These are phyloP conservation scores for Flaveria bidentis DNA, from an alignment of 129 eudicot species.

Conservation along the genomic window DNA sequence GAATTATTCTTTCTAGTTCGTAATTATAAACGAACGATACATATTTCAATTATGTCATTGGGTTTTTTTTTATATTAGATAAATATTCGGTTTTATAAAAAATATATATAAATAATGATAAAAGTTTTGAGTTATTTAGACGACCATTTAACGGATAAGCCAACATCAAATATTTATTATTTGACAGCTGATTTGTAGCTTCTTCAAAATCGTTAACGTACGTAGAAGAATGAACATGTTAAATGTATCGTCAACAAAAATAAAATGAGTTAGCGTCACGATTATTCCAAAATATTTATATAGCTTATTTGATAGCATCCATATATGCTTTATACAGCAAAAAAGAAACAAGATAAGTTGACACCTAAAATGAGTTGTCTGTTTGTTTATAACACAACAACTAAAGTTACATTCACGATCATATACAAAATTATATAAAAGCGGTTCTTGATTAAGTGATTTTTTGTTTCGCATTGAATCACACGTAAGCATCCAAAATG, in stretches of 20 bases:
- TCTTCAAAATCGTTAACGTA: no score
- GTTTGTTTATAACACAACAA: conserved; percentile 19
- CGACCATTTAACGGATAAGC: not conserved
- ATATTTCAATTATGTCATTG: not conserved
- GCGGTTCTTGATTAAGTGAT: no score
- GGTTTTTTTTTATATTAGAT: not conserved
- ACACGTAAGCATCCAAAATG: no score
- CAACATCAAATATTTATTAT: not conserved
- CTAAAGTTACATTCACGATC: conserved; percentile 2
- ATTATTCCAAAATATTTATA: no score
- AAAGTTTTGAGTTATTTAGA: not conserved
- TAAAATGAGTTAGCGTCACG: no score
- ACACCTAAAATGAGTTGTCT: conserved; percentile 30
- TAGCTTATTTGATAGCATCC: not conserved
- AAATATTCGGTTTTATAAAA: not conserved
- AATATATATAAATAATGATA: not conserved
- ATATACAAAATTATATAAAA: not conserved
- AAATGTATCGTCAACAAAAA: no score
- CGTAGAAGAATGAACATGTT: no score
- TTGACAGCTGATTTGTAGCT: not conserved
- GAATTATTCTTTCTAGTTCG: conserved; percentile 21
- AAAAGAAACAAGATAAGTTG: not conserved
- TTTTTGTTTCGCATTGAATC: no score
- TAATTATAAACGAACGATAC: not conserved
- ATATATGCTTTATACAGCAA: not conserved